Base-by-base conservation (phyloP, 352 stramenopile species). In the Pythium vanterpoolii region DNA sequence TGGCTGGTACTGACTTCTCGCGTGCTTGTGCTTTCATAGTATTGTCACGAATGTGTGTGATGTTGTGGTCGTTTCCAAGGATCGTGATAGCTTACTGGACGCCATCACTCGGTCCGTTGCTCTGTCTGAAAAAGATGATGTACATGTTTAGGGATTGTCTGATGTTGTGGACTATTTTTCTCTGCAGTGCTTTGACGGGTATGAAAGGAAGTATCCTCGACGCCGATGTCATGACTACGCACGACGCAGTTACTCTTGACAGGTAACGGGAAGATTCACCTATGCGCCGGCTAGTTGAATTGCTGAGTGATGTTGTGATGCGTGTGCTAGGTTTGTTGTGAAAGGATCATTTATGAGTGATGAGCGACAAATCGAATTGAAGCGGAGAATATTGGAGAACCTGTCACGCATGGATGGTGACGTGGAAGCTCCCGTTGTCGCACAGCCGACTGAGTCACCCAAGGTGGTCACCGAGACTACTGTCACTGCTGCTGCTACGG, bases 171-270 rank as follows among this genome's bases (percentile, higher is more conserved):
- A 57, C 6, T 61, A 31, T 19, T 53, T 16, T 43, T 36, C 11
- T 7, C 19, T 55, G 21, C 28, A 85, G 83, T 9, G 85, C 71
- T 0, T 66, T 94, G 26, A 93, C 85, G 18, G 79, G 72, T 27
- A 88, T 94, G 76, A 94, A 93, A 64, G 85, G 85, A 23, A 93
- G 86, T 38, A 95, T 95, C 64, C 60, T 91, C 58, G 85, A 95
- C 49, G 85, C 85, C 1, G 83, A 94, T 54, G 85, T 94, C 24
- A 94, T 94, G 85, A 94, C 85, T 3, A 94, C 85, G 1, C 73
- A 78, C 31, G 85, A 94, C 34, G 76, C 83, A 40, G 83, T 90
- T 14, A 77, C 86, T 23, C 65, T 95, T 13, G 85, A 95, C 58
- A 56, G 74, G 69, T 82, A 28, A n/a, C 44, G 44, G 30, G 10